Evolutionary conservation across 2,329 filamentous ascomycete species (phyloP).

Genomic region (Fusarium torreyae): DNA sequence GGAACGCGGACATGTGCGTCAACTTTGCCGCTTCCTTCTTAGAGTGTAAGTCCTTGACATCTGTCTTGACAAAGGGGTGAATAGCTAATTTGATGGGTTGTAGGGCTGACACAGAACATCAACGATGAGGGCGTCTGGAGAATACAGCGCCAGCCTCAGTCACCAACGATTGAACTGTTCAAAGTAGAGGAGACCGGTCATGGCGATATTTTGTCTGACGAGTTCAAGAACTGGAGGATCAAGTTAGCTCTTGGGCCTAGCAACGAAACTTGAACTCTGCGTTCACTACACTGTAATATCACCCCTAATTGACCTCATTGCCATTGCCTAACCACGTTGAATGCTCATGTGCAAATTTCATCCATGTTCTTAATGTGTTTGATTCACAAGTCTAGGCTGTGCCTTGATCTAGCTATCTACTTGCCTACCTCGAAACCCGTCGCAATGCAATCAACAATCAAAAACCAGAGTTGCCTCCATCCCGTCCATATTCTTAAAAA

Average conservation of each 20-base stretch:
- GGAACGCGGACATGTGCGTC: slow-evolving; percentile 95
- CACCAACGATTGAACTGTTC: slow-evolving; percentile 79
- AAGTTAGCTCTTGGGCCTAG: slow-evolving; percentile 62
- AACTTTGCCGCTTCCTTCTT: slow-evolving; percentile 88
- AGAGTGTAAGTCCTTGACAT: slow-evolving; percentile 71
- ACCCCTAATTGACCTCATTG: not conserved
- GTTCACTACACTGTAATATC: not conserved
- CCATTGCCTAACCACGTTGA: not conserved
- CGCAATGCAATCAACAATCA: slow-evolving; percentile 16
- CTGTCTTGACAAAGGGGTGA: not conserved
- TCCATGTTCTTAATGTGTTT: slow-evolving; percentile 1
- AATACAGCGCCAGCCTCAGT: slow-evolving; percentile 76
- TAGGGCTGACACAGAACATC: slow-evolving; percentile 75
- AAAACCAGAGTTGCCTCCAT: slow-evolving; percentile 35
- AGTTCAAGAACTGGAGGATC: slow-evolving; percentile 83
- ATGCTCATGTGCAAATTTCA: not conserved
- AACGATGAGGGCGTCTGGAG: slow-evolving; percentile 85
- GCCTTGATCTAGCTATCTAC: slow-evolving; percentile 37
- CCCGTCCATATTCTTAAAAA: slow-evolving; percentile 29
- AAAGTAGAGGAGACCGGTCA: slow-evolving; percentile 79
- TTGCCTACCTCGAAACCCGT: slow-evolving; percentile 8
- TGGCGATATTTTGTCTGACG: slow-evolving; percentile 81
- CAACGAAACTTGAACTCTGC: slow-evolving; percentile 24
- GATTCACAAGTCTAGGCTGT: slow-evolving; percentile 24
- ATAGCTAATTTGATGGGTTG: slow-evolving; percentile 34